Evolutionary conservation across 1,139 yeast species (phyloP), one percentile per base, ranked within the genome.

Genomic region (Casaregolazyma suthepensis): DNA sequence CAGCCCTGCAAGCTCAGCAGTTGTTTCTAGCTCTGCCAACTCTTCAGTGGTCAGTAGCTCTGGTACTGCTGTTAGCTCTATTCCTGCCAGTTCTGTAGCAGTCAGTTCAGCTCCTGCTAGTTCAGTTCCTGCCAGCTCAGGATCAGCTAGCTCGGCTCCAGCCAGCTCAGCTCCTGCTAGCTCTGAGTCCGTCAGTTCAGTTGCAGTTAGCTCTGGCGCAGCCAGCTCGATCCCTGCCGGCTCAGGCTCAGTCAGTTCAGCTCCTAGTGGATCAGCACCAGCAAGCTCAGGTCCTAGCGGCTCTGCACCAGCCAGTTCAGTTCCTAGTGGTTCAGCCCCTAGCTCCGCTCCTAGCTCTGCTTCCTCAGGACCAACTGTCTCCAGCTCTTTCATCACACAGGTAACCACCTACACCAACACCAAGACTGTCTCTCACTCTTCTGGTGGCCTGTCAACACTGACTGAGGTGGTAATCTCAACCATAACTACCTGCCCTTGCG

Each of bases 11-110:
- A 13, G 19, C 43, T 45, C 42, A 4, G 40, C 42, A 19, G 37
- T 75, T 44, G 62, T 52, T n/a, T 73, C 74, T 45, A 77, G 75
- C 46, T 72, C 60, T 1, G 57, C 43, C n/a, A 56, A 49, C 31
- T 53, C 44, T 40, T 43, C n/a, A n/a, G n/a, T n/a, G n/a, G n/a
- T n/a, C n/a, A n/a, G n/a, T n/a, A n/a, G n/a, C n/a, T n/a, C n/a
- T n/a, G n/a, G n/a, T n/a, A n/a, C 49, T 46, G 48, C 53, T 18
- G 26, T 51, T 20, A 53, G 44, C 3, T 45, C 52, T 44, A 35
- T 51, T 38, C 17, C 52, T 38, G 50, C 51, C 20, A 23, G 40
- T 17, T 18, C 49, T 35, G 18, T 20, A 13, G 20, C 55, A 20
- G 29, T 53, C 23, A 46, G 37, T 22, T 51, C 43, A 19, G 45